Conservation (phyloP, 768 basidiomycete species). For the Leccinum uliginosum region DNA sequence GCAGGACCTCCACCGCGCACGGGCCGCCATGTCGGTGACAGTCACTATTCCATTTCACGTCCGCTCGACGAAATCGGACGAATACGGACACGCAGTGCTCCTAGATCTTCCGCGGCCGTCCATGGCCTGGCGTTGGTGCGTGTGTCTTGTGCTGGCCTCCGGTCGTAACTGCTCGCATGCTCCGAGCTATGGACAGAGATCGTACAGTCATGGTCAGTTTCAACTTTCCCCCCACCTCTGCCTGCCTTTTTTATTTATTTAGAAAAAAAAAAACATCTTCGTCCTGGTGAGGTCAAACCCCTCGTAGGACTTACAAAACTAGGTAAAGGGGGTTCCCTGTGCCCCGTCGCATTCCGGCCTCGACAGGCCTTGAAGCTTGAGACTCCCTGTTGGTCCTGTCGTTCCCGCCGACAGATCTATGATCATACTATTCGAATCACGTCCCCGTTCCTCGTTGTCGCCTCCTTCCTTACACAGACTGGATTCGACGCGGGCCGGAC, state of each 20-base stretch:
- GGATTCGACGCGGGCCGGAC: not conserved
- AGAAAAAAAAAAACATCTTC: no score
- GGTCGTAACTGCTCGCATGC: not conserved
- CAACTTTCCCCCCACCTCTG: not conserved
- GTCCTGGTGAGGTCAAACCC: no score
- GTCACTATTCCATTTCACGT: slow-evolving; percentile 34
- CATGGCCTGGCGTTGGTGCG: not conserved
- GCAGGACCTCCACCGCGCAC: slow-evolving; percentile 62
- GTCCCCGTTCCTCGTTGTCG: not conserved
- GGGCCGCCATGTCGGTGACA: slow-evolving; percentile 77
- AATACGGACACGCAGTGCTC: slow-evolving; percentile 48
- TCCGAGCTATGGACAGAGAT: not conserved
- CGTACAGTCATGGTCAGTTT: not conserved
- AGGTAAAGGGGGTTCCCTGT: no score
- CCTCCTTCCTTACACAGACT: not conserved
- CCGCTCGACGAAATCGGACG: not conserved
- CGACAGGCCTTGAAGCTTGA: no score
- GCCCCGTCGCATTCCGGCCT: no score
- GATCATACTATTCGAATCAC: no score
- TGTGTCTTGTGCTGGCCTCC: not conserved
- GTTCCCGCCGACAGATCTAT: no score
- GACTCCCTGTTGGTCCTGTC: no score
- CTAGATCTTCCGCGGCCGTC: slow-evolving; percentile 26
- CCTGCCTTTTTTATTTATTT: not conserved
- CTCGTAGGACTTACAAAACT: no score